Percentiles rank a stretch among this genome's conserved stretches.
These are phyloP conservation scores for Ormosia emarginata DNA, from an alignment of 306 rosid species.

Conservation along the genomic window DNA sequence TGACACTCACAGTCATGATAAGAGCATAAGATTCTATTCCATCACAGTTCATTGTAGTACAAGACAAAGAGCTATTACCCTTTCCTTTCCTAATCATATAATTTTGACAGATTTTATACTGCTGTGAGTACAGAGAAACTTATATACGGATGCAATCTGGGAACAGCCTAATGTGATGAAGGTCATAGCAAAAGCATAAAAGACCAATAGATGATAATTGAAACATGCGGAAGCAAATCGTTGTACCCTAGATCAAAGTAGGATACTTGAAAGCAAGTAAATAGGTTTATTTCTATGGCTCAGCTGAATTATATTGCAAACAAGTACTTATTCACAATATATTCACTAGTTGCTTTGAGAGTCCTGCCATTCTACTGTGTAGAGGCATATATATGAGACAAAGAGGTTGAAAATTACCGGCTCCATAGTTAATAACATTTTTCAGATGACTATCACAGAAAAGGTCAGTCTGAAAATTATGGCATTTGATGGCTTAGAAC, in stretches of 20 bases:
- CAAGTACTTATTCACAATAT: constrained; percentile 6
- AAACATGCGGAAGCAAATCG: background rate
- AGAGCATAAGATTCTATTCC: background rate
- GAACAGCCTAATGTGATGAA: background rate
- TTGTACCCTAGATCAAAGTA: background rate
- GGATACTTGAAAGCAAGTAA: background rate
- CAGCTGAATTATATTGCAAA: background rate
- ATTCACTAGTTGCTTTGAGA: background rate
- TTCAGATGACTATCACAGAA: constrained; percentile 39
- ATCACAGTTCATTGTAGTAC: background rate
- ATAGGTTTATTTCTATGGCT: background rate
- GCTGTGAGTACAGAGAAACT: background rate
- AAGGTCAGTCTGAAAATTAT: constrained; percentile 25
- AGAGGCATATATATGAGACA: constrained; percentile 25
- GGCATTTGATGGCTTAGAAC: constrained; percentile 51
- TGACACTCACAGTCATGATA: background rate
- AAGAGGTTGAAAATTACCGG: constrained; percentile 36
- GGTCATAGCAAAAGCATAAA: background rate
- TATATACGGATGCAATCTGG: background rate
- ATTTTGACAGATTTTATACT: background rate
- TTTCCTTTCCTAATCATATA: background rate
- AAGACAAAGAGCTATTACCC: background rate
- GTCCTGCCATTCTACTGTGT: constrained; percentile 20
- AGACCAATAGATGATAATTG: background rate
- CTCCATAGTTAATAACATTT: constrained; percentile 27